Evolutionary conservation across 305 asterid species (phyloP).

Genomic region (Rubia tinctorum): DNA sequence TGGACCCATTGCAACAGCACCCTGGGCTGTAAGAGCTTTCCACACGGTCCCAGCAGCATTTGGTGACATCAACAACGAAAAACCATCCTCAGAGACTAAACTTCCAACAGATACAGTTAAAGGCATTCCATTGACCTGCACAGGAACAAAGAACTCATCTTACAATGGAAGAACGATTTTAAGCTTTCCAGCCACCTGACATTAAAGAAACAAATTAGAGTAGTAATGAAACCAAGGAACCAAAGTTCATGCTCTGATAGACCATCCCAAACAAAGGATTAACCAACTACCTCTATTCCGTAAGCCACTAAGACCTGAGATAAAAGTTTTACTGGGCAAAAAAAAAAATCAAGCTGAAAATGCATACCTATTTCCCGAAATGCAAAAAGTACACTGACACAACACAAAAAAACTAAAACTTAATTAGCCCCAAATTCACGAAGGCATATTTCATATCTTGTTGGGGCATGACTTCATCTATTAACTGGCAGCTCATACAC

Average conservation of each 20-base stretch:
- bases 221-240: neutral
- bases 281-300: neutral
- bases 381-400: neutral
- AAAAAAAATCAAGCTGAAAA: neutral
- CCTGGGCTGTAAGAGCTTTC: conserved; percentile 70
- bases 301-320: neutral
- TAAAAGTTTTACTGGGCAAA: neutral
- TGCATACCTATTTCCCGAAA: neutral
- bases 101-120: conserved; percentile 89
- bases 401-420: neutral
- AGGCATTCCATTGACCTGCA: conserved; percentile 87
- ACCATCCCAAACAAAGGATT: neutral
- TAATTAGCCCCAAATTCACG: neutral
- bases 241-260: neutral
- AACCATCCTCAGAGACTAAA: conserved; percentile 71
- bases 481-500: neutral
- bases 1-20: conserved; percentile 72
- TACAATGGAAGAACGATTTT: neutral
- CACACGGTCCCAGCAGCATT: conserved; percentile 55
- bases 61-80: conserved; percentile 73
- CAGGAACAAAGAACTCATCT: conserved; percentile 10
- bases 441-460: neutral
- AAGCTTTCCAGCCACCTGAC: neutral
- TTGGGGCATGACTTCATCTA: neutral
- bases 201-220: neutral